These are phyloP conservation scores for Paecilomyces sp. DNA, from an alignment of 2,329 filamentous ascomycete genomes.

Conservation along the genomic window DNA sequence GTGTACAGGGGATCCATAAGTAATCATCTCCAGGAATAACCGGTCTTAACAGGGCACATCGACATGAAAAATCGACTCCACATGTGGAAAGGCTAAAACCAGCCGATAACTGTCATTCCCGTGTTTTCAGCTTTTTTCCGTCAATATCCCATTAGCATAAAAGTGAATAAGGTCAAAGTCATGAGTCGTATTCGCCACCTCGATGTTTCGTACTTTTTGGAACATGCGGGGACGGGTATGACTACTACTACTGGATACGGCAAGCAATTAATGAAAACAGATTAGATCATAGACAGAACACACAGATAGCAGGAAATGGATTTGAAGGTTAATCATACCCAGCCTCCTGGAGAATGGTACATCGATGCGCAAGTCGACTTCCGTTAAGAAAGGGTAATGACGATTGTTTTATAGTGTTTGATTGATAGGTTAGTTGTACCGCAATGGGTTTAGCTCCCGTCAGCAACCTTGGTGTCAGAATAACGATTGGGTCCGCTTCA, in stretches of 20 bases:
- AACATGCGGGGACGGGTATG: too few relatives aligned
- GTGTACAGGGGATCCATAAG: too few relatives aligned
- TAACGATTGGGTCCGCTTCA: too few relatives aligned
- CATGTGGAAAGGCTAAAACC: background rate
- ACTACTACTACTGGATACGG: background rate
- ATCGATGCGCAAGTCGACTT: background rate
- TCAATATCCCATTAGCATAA: background rate
- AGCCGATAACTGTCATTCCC: background rate
- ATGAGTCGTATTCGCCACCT: background rate
- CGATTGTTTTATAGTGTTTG: background rate
- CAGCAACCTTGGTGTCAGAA: background rate
- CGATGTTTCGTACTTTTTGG: background rate
- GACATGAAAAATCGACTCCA: background rate
- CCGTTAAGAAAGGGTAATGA: too few relatives aligned
- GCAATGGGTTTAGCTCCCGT: background rate
- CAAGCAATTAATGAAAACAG: background rate
- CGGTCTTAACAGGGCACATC: background rate
- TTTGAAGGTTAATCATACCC: background rate
- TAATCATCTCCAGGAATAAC: background rate
- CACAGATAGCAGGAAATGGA: background rate
- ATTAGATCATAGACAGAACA: background rate
- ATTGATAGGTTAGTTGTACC: background rate
- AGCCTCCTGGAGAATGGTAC: background rate
- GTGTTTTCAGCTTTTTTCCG: background rate
- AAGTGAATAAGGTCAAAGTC: background rate